These are phyloP conservation scores for Tubosaeta sp. DNA, from an alignment of 768 basidiomycete genomes.

Conservation along the genomic window DNA sequence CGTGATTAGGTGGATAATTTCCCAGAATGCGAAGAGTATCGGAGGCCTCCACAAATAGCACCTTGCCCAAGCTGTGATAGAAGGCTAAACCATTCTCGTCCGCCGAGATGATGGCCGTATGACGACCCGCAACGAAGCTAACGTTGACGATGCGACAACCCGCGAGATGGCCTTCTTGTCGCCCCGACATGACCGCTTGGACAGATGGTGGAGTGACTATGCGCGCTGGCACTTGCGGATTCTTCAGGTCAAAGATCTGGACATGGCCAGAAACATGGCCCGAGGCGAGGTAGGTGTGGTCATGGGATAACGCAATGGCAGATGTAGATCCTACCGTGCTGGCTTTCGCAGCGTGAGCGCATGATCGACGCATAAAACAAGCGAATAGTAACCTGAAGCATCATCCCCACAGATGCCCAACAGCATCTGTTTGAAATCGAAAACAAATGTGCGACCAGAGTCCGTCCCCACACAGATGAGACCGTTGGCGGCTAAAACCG, in stretches of 20 bases:
- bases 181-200: constrained; percentile 63
- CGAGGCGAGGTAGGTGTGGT: constrained; percentile 88
- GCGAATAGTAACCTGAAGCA: constrained; percentile 45
- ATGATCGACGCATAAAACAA: constrained; percentile 7
- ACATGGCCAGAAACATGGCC: constrained; percentile 85
- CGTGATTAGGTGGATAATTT: constrained; percentile 56
- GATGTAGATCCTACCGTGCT: constrained; percentile 71
- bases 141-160: constrained; percentile 79
- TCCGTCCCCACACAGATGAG: constrained; percentile 87
- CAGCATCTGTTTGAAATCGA: constrained; percentile 86
- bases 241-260: constrained; percentile 77
- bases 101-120: constrained; percentile 88
- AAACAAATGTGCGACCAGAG: constrained; percentile 72
- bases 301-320: constrained; percentile 87
- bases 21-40: constrained; percentile 94
- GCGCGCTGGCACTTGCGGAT: constrained; percentile 64
- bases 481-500: constrained; percentile 80
- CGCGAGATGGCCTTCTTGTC: constrained; percentile 81
- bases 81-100: constrained; percentile 92
- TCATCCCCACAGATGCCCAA: constrained; percentile 76
- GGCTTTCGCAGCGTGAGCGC: constrained; percentile 38
- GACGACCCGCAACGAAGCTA: constrained; percentile 85
- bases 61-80: constrained; percentile 90
- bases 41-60: constrained; percentile 91
- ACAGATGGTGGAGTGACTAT: constrained; percentile 66